These are phyloP conservation scores for Eugenia klotzschiana DNA, from an alignment of 441 rosid genomes.

Conservation along the genomic window DNA sequence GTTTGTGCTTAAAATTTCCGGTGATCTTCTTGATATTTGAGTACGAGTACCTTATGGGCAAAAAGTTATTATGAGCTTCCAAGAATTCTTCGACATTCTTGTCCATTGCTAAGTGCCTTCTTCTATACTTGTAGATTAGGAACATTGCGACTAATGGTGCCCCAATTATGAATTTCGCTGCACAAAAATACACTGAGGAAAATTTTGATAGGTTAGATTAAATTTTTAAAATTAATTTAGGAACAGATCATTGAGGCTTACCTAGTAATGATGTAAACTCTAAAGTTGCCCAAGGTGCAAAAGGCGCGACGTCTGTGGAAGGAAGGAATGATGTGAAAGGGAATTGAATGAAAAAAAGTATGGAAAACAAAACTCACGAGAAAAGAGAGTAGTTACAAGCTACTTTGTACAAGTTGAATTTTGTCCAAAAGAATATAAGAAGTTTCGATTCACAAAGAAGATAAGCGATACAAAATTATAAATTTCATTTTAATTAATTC, in stretches of 20 bases:
- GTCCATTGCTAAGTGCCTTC: background rate
- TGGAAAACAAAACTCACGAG: background rate
- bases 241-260: too few relatives aligned
- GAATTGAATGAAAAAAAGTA: background rate
- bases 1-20: background rate
- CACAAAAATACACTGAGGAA: fast-evolving
- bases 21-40: background rate
- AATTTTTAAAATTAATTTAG: background rate
- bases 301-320: background rate
- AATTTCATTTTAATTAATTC: background rate
- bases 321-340: background rate
- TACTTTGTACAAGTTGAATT: background rate
- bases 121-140: background rate
- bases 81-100: background rate
- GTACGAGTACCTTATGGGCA: background rate
- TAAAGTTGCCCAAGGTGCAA: background rate
- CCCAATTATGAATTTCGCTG: background rate
- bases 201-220: background rate
- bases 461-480: too few relatives aligned
- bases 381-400: background rate
- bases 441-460: too few relatives aligned
- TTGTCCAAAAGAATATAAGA: background rate
- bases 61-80: background rate
- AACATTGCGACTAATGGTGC: fast-evolving
- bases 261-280: background rate